Conservation (phyloP, 192 early-diverging fungal species). For the Coemansia umbellata region DNA sequence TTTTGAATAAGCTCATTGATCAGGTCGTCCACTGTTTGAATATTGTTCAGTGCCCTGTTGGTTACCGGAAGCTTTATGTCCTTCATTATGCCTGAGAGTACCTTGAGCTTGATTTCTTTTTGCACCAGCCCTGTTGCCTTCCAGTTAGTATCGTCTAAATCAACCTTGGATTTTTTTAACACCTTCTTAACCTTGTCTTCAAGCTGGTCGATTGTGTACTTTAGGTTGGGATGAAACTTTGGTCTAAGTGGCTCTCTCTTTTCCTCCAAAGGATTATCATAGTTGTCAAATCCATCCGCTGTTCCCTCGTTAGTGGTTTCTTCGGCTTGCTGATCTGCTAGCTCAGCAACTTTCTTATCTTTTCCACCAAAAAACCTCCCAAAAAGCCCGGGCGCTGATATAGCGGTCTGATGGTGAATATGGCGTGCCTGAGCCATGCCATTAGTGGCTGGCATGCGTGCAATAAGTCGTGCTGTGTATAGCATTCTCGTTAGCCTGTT, state of each 20-base stretch:
- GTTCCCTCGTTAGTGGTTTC: constrained; percentile 3
- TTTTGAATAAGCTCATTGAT: constrained; percentile 25
- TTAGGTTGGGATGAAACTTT: constrained; percentile 38
- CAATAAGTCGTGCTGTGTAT: constrained; percentile 1
- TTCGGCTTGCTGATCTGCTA: neutral
- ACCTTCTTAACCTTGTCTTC: constrained; percentile 5
- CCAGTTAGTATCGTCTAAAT: constrained; percentile 23
- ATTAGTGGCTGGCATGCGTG: neutral
- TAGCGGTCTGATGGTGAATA: constrained; percentile 26
- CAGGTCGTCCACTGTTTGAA: constrained; percentile 40
- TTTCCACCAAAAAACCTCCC: constrained; percentile 36
- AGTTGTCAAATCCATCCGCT: too few relatives aligned
- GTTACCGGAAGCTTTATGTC: constrained; percentile 25
- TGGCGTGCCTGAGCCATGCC: neutral
- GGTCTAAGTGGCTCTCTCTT: neutral
- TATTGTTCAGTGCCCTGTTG: constrained; percentile 42
- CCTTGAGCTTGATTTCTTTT: constrained; percentile 29
- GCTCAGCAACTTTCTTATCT: constrained; percentile 5
- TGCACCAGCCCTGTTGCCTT: constrained; percentile 27
- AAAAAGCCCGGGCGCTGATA: constrained; percentile 12
- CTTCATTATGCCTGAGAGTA: constrained; percentile 37
- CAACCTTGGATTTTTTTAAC: constrained; percentile 9
- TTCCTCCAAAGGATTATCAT: too few relatives aligned
- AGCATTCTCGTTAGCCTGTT: constrained; percentile 14
- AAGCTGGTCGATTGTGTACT: constrained; percentile 4